Percentiles rank a stretch among this genome's conserved stretches.
Conservation (phyloP, 2,329 filamentous ascomycete species). For the Rhytidhysteron rufulum region DNA sequence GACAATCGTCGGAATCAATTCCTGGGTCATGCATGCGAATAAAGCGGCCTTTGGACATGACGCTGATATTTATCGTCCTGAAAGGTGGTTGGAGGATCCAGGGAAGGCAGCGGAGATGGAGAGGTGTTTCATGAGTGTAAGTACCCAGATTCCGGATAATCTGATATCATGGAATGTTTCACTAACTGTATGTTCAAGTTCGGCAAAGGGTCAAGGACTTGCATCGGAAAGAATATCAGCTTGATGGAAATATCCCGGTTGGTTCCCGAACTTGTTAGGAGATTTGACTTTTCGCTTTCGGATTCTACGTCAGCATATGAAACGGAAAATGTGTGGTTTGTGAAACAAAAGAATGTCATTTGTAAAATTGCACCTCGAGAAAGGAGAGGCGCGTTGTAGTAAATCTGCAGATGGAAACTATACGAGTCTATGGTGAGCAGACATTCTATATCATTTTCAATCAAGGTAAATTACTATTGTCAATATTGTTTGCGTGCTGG, state of each 20-base stretch:
- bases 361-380: too few species aligned
- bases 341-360: background rate
- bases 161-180: too few species aligned
- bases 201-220: conserved; percentile 16
- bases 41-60: conserved; percentile 36
- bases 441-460: too few species aligned
- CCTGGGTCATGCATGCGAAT: conserved; percentile 43
- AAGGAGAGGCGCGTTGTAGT: too few species aligned
- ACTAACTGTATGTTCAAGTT: too few species aligned
- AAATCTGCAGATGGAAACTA: too few species aligned
- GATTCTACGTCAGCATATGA: conserved; percentile 2
- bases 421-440: too few species aligned
- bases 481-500: too few species aligned
- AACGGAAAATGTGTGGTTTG: conserved; percentile 1
- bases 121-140: conserved; percentile 30
- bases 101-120: conserved; percentile 29
- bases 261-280: conserved; percentile 15
- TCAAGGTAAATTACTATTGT: too few species aligned
- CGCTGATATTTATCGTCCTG: conserved; percentile 38
- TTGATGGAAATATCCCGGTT: conserved; percentile 18
- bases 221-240: conserved; percentile 22
- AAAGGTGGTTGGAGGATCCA: conserved; percentile 40
- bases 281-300: conserved; percentile 14
- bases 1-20: conserved; percentile 42
- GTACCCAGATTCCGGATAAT: too few species aligned